phyloP scores from a whole-genome alignment of 306 rosid genomes.

The Pueraria montana region DNA sequence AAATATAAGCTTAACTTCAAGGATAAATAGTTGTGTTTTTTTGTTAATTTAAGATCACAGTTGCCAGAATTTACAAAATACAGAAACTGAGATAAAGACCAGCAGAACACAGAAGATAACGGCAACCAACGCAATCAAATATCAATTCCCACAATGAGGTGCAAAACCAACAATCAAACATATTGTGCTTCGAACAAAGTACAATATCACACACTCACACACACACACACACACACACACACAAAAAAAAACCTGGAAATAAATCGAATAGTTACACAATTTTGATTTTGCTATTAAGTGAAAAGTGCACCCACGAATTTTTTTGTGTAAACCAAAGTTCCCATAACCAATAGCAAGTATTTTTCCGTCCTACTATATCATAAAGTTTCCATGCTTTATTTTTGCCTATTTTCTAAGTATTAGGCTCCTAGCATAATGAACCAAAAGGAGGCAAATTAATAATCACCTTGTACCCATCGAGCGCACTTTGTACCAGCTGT shows the following conservation, averaged over 20 bases:
- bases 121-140: constrained; percentile 5
- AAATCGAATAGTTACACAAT: background rate
- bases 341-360: background rate
- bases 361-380: background rate
- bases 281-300: background rate
- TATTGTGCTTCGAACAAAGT: background rate
- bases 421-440: background rate
- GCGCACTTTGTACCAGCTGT: constrained; percentile 95
- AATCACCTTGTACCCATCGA: constrained; percentile 94
- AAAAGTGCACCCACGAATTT: background rate
- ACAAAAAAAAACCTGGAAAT: background rate
- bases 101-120: background rate
- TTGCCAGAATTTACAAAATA: background rate
- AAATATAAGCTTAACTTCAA: background rate
- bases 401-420: background rate
- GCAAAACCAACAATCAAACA: background rate
- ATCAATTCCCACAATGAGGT: background rate
- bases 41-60: background rate
- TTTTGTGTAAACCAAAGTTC: background rate
- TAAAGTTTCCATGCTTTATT: background rate
- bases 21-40: background rate
- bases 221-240: too few relatives aligned
- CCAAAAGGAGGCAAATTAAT: background rate
- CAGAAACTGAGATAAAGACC: background rate
- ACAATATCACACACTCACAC: too few relatives aligned